Evolutionary conservation across 1,139 yeast genomes (phyloP), one percentile per base, ranked within the genome.

Genomic region (Sugiyamaella pinicola): DNA sequence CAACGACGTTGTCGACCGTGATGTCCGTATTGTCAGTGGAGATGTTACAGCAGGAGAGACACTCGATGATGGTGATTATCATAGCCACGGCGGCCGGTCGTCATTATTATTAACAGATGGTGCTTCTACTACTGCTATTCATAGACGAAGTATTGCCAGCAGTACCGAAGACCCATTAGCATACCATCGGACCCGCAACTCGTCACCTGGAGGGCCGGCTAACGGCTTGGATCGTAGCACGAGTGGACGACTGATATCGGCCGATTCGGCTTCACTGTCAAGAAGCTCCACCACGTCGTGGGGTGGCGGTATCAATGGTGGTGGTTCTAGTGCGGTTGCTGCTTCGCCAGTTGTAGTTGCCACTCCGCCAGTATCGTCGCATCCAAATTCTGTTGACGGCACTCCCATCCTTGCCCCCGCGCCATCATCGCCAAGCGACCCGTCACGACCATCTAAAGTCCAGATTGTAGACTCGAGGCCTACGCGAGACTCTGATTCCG

Each of bases 391-490:
- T 2, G 35, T 8, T 19, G 47, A 15, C 40, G 19, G 12, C 47
- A 18, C 13, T 28, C 17, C 8, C 35, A 13, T 12, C 35, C 35
- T 31, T 8, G 35, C 17, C 4, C 17, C 35, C 35, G 13, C 35
- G 10, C 37, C 47, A 34, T 43, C 46, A 4, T 47, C 56, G 18
- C 48, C 41, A 24, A 43, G 33, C 29, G 39, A 43, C 19, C 34
- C 51, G 28, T 39, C 49, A 29, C 43, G 52, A 38, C 59, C 60
- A n/a, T 55, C 59, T 2, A 47, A 55, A 12, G 64, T 62, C 7
- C 65, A 61, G 33, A 62, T 62, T 22, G 52, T 62, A 19, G 65
- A 62, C 45, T 46, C 54, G 29, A 49, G 55, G 9, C 58, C 55
- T 12, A 44, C 45, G 6, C 37, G 52, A n/a, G 58, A 57, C 44